phyloP scores from a whole-genome alignment of 495 filamentous ascomycete genomes.

The Podospora bellae-mahoneyi region DNA sequence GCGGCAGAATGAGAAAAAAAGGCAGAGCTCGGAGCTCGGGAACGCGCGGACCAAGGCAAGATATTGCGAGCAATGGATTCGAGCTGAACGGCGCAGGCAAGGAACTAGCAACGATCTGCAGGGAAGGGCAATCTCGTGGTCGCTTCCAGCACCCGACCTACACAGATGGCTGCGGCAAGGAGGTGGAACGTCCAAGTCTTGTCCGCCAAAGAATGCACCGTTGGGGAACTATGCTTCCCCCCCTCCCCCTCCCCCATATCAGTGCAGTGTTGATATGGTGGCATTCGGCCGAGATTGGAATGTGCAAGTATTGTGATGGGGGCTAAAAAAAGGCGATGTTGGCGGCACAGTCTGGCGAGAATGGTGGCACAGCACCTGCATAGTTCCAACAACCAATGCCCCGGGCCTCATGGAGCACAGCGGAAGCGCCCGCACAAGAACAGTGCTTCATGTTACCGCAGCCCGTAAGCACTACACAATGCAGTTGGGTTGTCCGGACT shows the following conservation, averaged over 20 bases:
- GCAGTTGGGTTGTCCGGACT: not conserved
- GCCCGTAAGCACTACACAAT: not conserved
- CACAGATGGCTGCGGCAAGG: not conserved
- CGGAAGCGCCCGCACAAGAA: not conserved
- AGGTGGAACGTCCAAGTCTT: not conserved
- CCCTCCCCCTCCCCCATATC: too few species aligned
- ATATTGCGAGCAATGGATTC: slow-evolving; percentile 5
- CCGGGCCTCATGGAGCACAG: not conserved
- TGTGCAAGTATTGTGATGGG: not conserved
- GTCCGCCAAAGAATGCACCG: not conserved
- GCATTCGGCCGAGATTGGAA: not conserved
- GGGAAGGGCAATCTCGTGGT: not conserved
- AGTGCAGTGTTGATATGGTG: not conserved
- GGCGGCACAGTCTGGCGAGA: not conserved
- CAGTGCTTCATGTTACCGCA: not conserved
- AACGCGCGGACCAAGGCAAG: slow-evolving; percentile 1
- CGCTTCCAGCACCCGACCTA: not conserved
- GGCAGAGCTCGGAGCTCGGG: not conserved
- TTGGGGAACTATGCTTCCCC: not conserved
- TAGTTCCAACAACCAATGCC: not conserved
- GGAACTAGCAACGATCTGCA: not conserved
- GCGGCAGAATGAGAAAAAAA: not conserved
- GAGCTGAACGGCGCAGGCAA: not conserved
- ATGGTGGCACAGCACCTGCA: not conserved
- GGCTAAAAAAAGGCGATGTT: not conserved